A percentile compares a stretch with the other conserved stretches of the same genome.
These are phyloP conservation scores for Ascochyta rabiei DNA, from an alignment of 2,329 filamentous ascomycete species.

Conservation along the genomic window DNA sequence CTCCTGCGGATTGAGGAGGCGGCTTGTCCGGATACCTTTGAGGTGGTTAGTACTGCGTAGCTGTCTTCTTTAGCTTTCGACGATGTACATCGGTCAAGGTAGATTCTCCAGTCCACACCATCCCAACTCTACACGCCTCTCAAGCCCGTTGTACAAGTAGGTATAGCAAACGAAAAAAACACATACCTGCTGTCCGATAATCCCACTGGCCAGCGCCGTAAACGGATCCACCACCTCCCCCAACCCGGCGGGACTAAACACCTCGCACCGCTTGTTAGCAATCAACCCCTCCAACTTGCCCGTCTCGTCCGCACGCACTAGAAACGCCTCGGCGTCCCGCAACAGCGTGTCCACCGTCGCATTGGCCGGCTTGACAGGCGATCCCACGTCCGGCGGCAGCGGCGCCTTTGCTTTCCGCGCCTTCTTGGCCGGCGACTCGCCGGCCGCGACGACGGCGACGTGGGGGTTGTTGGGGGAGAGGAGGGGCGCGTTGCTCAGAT, in stretches of 20 bases:
- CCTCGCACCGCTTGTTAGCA: constrained; percentile 73
- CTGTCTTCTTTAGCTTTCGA: no score
- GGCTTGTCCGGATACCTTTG: constrained; percentile 82
- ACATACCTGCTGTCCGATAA: constrained; percentile 83
- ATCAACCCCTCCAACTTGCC: constrained; percentile 63
- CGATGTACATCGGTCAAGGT: no score
- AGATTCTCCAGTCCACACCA: no score
- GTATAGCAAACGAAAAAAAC: no score
- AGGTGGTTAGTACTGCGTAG: neutral
- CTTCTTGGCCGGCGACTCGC: constrained; percentile 39
- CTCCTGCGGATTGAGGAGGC: constrained; percentile 87
- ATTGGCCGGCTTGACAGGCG: constrained; percentile 40
- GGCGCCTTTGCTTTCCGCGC: neutral
- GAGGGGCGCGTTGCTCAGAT: constrained; percentile 70
- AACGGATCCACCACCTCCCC: constrained; percentile 89
- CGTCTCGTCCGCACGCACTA: constrained; percentile 78
- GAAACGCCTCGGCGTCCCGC: constrained; percentile 74
- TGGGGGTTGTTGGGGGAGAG: constrained; percentile 74
- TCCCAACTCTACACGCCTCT: no score
- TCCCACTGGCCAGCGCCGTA: constrained; percentile 78
- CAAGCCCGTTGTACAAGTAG: no score
- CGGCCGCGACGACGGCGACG: constrained; percentile 58
- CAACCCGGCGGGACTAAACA: constrained; percentile 84
- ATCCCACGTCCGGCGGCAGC: constrained; percentile 6
- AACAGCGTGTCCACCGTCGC: constrained; percentile 75